Base-by-base conservation (phyloP, 305 asterid species). In the Rubia peregrina region DNA sequence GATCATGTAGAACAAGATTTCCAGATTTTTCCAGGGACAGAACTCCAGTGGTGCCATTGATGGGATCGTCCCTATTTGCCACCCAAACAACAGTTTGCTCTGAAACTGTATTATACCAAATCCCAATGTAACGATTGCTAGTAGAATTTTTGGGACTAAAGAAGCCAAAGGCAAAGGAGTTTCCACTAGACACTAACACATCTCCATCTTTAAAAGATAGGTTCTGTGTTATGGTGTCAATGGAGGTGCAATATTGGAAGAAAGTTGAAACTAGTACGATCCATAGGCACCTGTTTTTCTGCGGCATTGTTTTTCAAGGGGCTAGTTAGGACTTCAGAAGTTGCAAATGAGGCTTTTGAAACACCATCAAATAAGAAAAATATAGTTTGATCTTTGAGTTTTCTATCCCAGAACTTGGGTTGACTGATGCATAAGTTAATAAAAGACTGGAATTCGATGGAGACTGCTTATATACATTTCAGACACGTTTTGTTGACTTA, bases 1-100 rank as follows among this genome's bases (percentile, higher is more conserved):
- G 57, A 19, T 77, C 77, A 6, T 17, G 71, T 36, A 82, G 17
- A 68, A 79, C 82, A 44, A 82, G 79, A 77, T 82, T 79, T 38
- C 86, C 83, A 14, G 80, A 72, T 9, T 43, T 26, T 48, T 77
- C 80, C 33, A 82, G 73, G 56, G 67, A 65, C n/a, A 79, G 73
- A 68, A 72, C 51, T 9, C 78, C 79, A 3, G 75, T 62, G 53
- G 65, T 33, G 19, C 74, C 71, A 11, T 77, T 70, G 56, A 79
- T 65, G 24, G 86, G 86, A 13, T 44, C 72, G 44, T 79, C 78
- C 62, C 80, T 74, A 38, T 82, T 82, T 26, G 82, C 85, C 24
- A 76, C 83, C 83, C 85, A 82, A 61, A 79, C 86, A 40, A 79
- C 82, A n/a, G 86, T 79, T 73, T 33, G 78, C 65, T 77, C 83